Conservation (phyloP, 768 basidiomycete genomes). For the Cyclocybe cylindracea region DNA sequence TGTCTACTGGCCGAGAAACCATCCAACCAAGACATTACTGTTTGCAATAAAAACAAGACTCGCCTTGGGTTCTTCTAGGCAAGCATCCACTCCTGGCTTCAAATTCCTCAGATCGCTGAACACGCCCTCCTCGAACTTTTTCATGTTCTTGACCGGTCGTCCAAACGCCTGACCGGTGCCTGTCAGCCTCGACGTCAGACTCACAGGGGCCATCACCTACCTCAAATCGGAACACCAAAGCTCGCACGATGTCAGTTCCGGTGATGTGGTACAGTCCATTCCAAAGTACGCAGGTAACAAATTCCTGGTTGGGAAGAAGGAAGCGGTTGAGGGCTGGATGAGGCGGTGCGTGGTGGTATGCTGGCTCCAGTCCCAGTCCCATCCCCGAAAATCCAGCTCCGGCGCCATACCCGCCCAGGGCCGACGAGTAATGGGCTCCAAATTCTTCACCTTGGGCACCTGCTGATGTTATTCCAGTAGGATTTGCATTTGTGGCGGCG, state of each 20-base stretch:
- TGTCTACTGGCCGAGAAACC: background rate
- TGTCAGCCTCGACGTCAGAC: background rate
- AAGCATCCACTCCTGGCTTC: constrained; percentile 91
- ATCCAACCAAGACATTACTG: background rate
- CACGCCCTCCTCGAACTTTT: constrained; percentile 97
- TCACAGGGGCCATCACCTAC: constrained; percentile 35
- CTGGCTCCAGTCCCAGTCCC: constrained; percentile 19
- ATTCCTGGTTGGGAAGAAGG: constrained; percentile 83
- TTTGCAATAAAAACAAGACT: constrained; percentile 19
- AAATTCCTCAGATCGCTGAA: constrained; percentile 92
- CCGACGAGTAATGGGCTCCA: constrained; percentile 2
- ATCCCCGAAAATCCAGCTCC: constrained; percentile 12
- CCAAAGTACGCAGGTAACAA: constrained; percentile 92
- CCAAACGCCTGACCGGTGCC: constrained; percentile 63
- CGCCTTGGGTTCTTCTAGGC: constrained; percentile 95
- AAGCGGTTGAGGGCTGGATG: constrained; percentile 87
- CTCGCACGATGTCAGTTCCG: constrained; percentile 95
- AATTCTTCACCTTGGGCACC: constrained; percentile 5
- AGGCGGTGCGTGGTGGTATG: constrained; percentile 47
- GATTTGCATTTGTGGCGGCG: constrained; percentile 27
- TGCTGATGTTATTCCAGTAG: constrained; percentile 21
- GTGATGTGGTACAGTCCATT: constrained; percentile 91
- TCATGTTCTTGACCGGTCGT: constrained; percentile 87
- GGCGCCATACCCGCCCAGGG: background rate
- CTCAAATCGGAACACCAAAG: constrained; percentile 92